Conservation (phyloP, 2,329 filamentous ascomycete genomes). For the Aspergillus bombycis region DNA sequence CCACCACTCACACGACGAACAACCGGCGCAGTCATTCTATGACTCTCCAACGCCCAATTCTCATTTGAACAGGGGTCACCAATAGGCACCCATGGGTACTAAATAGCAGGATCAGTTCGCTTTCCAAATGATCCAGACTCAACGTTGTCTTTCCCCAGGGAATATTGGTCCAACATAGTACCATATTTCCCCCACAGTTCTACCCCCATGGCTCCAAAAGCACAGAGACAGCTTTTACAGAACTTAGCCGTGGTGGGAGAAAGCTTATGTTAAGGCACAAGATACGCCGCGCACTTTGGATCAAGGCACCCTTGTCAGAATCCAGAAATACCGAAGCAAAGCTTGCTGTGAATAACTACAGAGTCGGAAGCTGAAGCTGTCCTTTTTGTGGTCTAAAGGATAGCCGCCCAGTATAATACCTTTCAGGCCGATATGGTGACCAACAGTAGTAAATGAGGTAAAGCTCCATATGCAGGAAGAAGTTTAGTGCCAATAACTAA, state of each 20-base stretch:
- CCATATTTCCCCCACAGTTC: not conserved
- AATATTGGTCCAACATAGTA: not conserved
- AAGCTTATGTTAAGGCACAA: not conserved
- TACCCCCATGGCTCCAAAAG: not conserved
- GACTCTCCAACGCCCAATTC: not conserved
- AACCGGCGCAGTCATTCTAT: not conserved
- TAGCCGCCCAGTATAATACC: conserved; percentile 21
- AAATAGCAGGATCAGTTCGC: not conserved
- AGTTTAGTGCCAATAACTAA: conserved; percentile 15
- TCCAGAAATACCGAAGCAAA: conserved; percentile 28
- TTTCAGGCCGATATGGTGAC: conserved; percentile 18
- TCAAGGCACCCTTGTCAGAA: conserved; percentile 19
- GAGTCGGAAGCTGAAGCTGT: conserved; percentile 28
- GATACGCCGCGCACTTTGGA: conserved; percentile 1
- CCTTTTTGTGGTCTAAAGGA: conserved; percentile 17
- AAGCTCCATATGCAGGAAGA: conserved; percentile 15
- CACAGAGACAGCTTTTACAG: conserved; percentile 1
- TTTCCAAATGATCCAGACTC: not conserved
- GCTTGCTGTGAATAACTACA: conserved; percentile 24
- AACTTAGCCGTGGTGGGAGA: conserved; percentile 13
- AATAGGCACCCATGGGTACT: not conserved
- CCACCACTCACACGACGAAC: conserved; percentile 6
- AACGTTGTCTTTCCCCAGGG: not conserved
- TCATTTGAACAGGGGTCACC: not conserved
- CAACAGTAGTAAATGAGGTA: conserved; percentile 1